Base-by-base conservation (phyloP, 495 filamentous ascomycete genomes). In the Aspergillus baeticus region DNA sequence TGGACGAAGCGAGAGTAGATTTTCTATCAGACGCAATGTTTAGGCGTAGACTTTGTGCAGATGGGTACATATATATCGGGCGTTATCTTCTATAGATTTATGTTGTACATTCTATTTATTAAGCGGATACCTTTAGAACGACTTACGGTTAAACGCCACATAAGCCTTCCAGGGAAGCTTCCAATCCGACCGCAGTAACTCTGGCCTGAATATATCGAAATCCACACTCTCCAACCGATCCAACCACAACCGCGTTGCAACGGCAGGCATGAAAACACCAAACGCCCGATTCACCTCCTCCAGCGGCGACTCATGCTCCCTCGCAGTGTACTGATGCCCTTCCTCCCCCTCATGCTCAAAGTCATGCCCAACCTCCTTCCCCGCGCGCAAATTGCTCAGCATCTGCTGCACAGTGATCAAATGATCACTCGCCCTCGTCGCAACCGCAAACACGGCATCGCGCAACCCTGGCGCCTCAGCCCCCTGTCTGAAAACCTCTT, bases 351-450 rank as follows among this genome's bases (percentile, higher is more conserved):
- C 81, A 59, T 95, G 89, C 66, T 96, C 92, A 68, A 90, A 96
- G 0, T 87, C 87, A 64, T 96, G 92, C 0, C 88, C 89, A 0
- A 87, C 84, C 51, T 83, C 85, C 57, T 86, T 69, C 0, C 90
- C 90, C 20, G 84, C 81, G 29, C 84, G 79, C 11, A 96, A 68
- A 63, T 88, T 88, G 68, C 81, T 85, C 60, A 96, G 65, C 94
- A 98, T 95, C 68, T 94, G 89, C 57, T 93, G 77, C 14, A 88
- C 93, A 0, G 94, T 98, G 56, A 97, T 96, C 45, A 98, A 72
- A 70, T 98, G 94, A 73, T 98, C 94, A 67, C 90, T 92, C 5
- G 94, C 94, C 31, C 91, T 81, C 0, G 94, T 98, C 0, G 94
- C 94, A 18, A 98, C 91, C 17, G 82, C 78, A 63, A 98, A 97